Evolutionary conservation across 2,329 filamentous ascomycete genomes (phyloP), one percentile per base, ranked within the genome.

Genomic region (Paracorniculantispora psalliotae): DNA sequence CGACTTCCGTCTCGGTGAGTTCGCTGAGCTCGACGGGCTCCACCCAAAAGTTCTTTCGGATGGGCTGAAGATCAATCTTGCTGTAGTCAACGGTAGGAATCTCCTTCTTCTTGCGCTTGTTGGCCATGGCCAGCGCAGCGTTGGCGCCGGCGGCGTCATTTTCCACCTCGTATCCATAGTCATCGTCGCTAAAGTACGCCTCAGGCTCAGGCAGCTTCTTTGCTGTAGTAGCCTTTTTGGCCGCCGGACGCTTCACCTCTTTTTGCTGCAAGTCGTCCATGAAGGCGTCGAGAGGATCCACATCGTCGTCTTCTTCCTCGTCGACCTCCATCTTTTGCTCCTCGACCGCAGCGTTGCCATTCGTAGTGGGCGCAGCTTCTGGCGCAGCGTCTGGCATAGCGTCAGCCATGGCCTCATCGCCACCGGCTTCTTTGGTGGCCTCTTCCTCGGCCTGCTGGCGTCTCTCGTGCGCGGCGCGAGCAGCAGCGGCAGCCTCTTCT

Each of bases 231-330:
- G 61, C 51, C 46, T 68, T 70, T 35, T 53, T 54, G 44, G 55
- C 41, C 2, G 62, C 59, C n/a, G 70, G 67, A 52, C 72, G 72
- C 56, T 73, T 76, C 62, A 81, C 72, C 58, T 84, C 81, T 3
- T 89, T 73, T 41, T 81, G 73, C 57, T 81, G 79, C 17, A 86
- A 79, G 61, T 82, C 84, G 55, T 86, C 88, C 94, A 99, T 99
- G 77, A 96, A 99, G n/a, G 92, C 93, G 75, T 99, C 94, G 39
- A 99, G 79, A 8, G 94, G 91, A 71, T 99, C 94, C 37, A 94
- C 76, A 48, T 92, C 90, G 57, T 91, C 87, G 57, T 91, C 87
- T 59, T 85, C 80, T 33, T 75, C 72, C 57, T 70, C 75, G 64
- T 86, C 84, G 61, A 84, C 74, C 28, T 85, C 79, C 83, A 87